Percentiles rank a stretch among this genome's conserved stretches.
These are phyloP conservation scores for Candida coquimbonensis DNA, from an alignment of 805 yeast species.

Conservation along the genomic window DNA sequence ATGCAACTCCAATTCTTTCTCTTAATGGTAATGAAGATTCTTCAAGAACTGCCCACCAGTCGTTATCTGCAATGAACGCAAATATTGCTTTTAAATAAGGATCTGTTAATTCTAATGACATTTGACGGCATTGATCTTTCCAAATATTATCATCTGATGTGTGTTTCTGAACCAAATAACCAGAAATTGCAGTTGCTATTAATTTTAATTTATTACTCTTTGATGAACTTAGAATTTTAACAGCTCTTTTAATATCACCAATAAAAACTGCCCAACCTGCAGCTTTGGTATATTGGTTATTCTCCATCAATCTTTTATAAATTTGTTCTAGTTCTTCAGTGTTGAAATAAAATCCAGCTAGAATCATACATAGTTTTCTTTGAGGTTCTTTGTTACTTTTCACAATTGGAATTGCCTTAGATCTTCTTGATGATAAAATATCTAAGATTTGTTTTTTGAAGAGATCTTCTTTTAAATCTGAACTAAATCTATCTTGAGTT, in stretches of 20 bases:
- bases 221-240: slow-evolving; percentile 69
- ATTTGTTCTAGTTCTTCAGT: slow-evolving; percentile 68
- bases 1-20: slow-evolving; percentile 86
- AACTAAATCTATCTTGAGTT: slow-evolving; percentile 40
- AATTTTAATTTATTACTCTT: slow-evolving; percentile 62
- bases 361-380: slow-evolving; percentile 70
- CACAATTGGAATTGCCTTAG: slow-evolving; percentile 23
- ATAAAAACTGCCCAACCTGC: slow-evolving; percentile 98
- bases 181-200: slow-evolving; percentile 92
- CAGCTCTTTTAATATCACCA: slow-evolving; percentile 78
- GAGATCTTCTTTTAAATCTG: slow-evolving; percentile 12
- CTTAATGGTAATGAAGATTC: slow-evolving; percentile 82
- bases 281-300: slow-evolving; percentile 74
- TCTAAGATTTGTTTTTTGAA: slow-evolving; percentile 26
- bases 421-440: slow-evolving; percentile 25
- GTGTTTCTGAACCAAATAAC: slow-evolving; percentile 64
- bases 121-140: slow-evolving; percentile 86
- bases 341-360: slow-evolving; percentile 87
- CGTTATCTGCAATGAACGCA: slow-evolving; percentile 88
- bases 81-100: slow-evolving; percentile 89
- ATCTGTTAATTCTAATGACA: slow-evolving; percentile 82
- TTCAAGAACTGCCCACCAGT: slow-evolving; percentile 94
- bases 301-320: slow-evolving; percentile 44
- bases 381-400: slow-evolving; percentile 51
- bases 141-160: slow-evolving; percentile 46